A percentile compares a stretch with the other conserved stretches of the same genome.
Conservation (phyloP, 1,139 yeast genomes). For the Protomyces macrosporus region DNA sequence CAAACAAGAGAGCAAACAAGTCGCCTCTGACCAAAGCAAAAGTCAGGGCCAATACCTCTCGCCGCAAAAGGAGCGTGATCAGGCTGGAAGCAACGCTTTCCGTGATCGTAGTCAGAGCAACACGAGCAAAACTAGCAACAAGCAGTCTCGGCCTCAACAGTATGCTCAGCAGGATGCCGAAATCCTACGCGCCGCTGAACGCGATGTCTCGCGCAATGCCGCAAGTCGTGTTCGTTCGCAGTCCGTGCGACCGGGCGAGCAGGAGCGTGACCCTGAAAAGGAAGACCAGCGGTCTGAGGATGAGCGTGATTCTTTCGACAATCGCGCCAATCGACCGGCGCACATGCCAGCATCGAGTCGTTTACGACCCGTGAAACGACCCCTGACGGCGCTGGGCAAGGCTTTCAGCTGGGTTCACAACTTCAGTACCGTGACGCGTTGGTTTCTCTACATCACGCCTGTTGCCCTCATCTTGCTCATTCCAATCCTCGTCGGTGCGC, state of each 20-base stretch:
- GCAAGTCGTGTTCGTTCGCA: neutral
- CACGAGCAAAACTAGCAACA: neutral
- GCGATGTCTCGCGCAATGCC: conserved; percentile 18
- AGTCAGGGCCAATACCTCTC: neutral
- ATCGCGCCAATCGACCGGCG: conserved; percentile 14
- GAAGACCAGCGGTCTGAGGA: neutral
- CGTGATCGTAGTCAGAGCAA: neutral
- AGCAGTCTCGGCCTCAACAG: conserved; percentile 1
- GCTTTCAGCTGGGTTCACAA: conserved; percentile 26
- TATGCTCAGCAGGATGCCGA: conserved; percentile 22
- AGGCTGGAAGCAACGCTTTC: neutral
- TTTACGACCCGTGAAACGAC: conserved; percentile 18
- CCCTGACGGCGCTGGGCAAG: conserved; percentile 25
- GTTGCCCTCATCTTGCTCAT: conserved; percentile 24
- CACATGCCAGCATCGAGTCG: conserved; percentile 17
- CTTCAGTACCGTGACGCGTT: conserved; percentile 22
- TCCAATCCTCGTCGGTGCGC: conserved; percentile 26
- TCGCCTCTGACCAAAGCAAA: conserved; percentile 6
- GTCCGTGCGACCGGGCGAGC: neutral
- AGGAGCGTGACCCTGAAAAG: neutral
- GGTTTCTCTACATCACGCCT: conserved; percentile 26
- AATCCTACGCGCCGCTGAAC: conserved; percentile 13
- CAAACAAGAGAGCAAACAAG: conserved; percentile 1
- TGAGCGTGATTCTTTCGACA: conserved; percentile 18
- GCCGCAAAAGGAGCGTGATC: neutral